phyloP scores from a whole-genome alignment of 257 asterid species.

The Paulownia fortunei region DNA sequence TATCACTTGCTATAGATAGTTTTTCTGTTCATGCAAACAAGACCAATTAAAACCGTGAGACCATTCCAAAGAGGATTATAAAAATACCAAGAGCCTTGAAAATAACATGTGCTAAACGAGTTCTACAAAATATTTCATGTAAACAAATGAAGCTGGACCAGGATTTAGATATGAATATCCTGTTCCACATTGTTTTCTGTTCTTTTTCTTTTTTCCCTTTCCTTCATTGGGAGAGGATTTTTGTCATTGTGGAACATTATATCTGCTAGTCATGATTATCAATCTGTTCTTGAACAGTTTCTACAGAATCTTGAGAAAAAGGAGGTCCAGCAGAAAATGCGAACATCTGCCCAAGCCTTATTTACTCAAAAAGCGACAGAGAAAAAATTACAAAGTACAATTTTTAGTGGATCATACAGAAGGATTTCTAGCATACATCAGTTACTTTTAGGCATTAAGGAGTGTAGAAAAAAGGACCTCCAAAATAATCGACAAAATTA shows the following conservation, averaged over 20 bases:
- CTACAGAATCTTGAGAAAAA: slow-evolving; percentile 7
- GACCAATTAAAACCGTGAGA: slow-evolving; percentile 11
- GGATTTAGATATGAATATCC: not conserved
- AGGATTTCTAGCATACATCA: not conserved
- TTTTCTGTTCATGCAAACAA: slow-evolving; percentile 26
- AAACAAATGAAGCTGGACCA: not conserved
- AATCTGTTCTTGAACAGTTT: slow-evolving; percentile 18
- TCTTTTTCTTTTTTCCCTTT: not conserved
- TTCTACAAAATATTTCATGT: not conserved
- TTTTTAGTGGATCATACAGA: not conserved
- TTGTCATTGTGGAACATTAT: slow-evolving; percentile 5
- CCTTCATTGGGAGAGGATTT: not conserved
- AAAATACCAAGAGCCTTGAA: slow-evolving; percentile 9
- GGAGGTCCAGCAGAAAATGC: slow-evolving; percentile 19
- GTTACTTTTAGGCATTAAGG: not conserved
- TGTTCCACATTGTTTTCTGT: slow-evolving; percentile 12
- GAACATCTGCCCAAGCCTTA: not conserved
- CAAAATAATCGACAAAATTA: not conserved
- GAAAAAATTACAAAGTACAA: not conserved
- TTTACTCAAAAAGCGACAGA: slow-evolving; percentile 8
- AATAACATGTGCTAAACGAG: not conserved
- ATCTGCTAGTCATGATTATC: slow-evolving; percentile 10
- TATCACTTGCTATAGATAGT: slow-evolving; percentile 8
- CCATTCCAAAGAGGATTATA: not conserved
- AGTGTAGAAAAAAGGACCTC: not conserved